Evolutionary conservation across 495 filamentous ascomycete genomes (phyloP).

Genomic region (Podospora pseudocomata): DNA sequence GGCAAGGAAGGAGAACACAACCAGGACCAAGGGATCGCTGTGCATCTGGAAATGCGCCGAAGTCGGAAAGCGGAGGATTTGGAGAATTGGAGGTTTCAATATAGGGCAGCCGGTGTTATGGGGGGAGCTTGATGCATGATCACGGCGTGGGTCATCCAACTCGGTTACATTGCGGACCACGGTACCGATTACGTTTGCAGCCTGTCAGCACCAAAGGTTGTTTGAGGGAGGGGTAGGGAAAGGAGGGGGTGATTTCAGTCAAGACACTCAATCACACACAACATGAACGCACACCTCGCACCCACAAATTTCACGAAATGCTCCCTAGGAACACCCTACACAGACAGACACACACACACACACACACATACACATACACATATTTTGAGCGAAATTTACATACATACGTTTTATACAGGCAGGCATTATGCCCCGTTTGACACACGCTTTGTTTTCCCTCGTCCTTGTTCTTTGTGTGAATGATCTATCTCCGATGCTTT

Average conservation of each 20-base stretch:
- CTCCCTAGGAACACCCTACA: background rate
- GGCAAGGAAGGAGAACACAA: background rate
- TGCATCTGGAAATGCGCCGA: background rate
- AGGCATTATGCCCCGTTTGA: constrained; percentile 1
- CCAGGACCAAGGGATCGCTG: background rate
- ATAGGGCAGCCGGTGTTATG: background rate
- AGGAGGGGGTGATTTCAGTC: background rate
- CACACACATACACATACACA: background rate
- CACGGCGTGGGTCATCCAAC: background rate
- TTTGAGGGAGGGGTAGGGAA: background rate
- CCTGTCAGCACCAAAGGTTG: background rate
- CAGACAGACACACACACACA: background rate
- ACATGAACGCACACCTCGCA: background rate
- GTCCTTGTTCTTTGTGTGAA: background rate
- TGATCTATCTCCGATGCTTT: background rate
- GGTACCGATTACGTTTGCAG: background rate
- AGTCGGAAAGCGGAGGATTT: background rate
- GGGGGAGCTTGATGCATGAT: background rate
- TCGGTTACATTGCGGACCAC: background rate
- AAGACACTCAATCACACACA: background rate
- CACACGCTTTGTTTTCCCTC: background rate
- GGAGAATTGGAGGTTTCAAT: background rate
- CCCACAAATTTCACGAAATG: background rate
- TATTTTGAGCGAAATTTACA: background rate
- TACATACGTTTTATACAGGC: constrained; percentile 1